Conservation (phyloP, 2,329 filamentous ascomycete genomes). For the Neopestalotiopsis rosae region DNA sequence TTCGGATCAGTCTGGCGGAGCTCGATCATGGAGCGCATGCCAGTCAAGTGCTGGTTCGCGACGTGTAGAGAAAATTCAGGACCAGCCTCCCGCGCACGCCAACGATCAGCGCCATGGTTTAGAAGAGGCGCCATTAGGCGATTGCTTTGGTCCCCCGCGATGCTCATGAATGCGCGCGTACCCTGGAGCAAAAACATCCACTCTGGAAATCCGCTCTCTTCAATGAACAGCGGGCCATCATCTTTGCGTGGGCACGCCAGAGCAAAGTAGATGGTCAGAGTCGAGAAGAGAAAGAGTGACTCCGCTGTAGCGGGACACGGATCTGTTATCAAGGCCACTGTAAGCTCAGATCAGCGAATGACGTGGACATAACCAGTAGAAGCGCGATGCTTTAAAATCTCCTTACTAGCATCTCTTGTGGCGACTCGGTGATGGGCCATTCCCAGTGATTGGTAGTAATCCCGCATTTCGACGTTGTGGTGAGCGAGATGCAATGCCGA, state of each 20-base stretch:
- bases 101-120: slow-evolving; percentile 17
- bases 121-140: slow-evolving; percentile 21
- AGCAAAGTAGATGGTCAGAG: slow-evolving; percentile 25
- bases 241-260: slow-evolving; percentile 23
- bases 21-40: neutral
- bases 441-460: slow-evolving; percentile 36
- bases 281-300: slow-evolving; percentile 24
- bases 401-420: slow-evolving; percentile 18
- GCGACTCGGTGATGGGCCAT: slow-evolving; percentile 35
- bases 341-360: neutral
- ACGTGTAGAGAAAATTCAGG: neutral
- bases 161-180: slow-evolving; percentile 20
- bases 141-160: neutral
- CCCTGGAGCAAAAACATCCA: slow-evolving; percentile 31
- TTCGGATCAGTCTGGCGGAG: slow-evolving; percentile 8
- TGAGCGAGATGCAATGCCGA: slow-evolving; percentile 42
- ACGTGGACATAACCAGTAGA: neutral
- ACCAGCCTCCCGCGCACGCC: neutral
- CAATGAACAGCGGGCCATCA: slow-evolving; percentile 20
- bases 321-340: slow-evolving; percentile 19
- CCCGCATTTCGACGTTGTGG: slow-evolving; percentile 29
- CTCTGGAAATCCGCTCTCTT: slow-evolving; percentile 27
- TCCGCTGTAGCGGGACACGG: slow-evolving; percentile 12
- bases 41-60: neutral
- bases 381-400: neutral